phyloP scores from a whole-genome alignment of 345 rosid genomes.

The Combretum micranthum region DNA sequence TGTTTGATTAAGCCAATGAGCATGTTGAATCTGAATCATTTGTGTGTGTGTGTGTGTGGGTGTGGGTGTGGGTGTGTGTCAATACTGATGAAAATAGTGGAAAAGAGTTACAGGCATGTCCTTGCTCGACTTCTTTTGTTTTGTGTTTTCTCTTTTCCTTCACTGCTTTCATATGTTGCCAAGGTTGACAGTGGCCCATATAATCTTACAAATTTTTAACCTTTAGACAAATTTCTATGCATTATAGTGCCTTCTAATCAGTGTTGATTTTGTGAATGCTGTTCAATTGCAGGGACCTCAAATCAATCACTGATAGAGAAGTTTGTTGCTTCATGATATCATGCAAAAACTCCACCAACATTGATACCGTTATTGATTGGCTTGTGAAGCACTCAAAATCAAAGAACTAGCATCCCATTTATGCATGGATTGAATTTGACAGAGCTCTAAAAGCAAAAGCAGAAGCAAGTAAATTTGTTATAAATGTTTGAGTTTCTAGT shows the following conservation, averaged over 20 bases:
- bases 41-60: neutral
- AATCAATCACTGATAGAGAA: constrained; percentile 26
- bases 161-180: no score
- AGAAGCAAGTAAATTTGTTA: no score
- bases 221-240: no score
- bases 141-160: neutral
- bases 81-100: neutral
- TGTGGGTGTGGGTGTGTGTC: neutral
- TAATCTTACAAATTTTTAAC: neutral
- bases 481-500: no score
- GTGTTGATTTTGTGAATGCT: neutral
- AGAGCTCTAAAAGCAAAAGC: no score
- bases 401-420: no score
- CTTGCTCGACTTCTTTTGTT: neutral
- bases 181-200: neutral
- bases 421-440: no score
- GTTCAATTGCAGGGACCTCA: constrained; percentile 13
- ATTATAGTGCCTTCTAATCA: no score
- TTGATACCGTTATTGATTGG: constrained; percentile 34
- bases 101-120: neutral
- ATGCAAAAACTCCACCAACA: constrained; percentile 34
- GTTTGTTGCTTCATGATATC: constrained; percentile 42
- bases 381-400: constrained; percentile 35
- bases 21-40: neutral
- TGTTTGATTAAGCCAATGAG: neutral